Percentiles rank a stretch among this genome's conserved stretches.
These are phyloP conservation scores for Paraurostyla sp. DNA, from an alignment of 73 alveolate species.

Conservation along the genomic window DNA sequence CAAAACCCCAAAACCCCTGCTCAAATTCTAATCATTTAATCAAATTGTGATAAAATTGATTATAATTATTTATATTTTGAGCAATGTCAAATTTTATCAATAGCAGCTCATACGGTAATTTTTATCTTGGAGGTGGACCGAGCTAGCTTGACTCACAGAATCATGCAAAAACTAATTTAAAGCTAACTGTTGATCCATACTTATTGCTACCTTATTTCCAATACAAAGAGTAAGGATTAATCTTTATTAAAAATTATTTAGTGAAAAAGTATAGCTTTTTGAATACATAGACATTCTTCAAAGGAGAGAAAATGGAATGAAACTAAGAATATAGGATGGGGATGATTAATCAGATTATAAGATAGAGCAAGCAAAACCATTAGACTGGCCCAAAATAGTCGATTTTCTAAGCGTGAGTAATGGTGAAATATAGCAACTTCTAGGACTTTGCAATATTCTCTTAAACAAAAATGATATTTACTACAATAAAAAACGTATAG, in stretches of 20 bases:
- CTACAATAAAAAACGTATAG: background rate
- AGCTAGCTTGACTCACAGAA: too few species aligned
- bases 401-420: background rate
- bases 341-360: background rate
- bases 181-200: background rate
- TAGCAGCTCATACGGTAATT: too few species aligned
- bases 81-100: too few species aligned
- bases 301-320: background rate
- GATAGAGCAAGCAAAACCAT: background rate
- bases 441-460: background rate
- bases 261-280: background rate
- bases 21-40: too few species aligned
- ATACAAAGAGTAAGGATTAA: background rate
- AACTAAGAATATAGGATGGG: background rate
- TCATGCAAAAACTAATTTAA: too few species aligned
- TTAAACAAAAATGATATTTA: background rate
- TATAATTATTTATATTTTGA: too few species aligned
- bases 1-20: too few species aligned
- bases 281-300: background rate
- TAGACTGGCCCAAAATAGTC: background rate
- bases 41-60: too few species aligned
- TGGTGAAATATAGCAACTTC: background rate
- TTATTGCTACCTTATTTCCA: background rate
- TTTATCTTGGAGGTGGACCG: too few species aligned
- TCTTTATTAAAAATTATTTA: background rate